Percentiles rank a stretch among this genome's conserved stretches.
These are phyloP conservation scores for Annona squamosa DNA, from an alignment of 164 flowering plant species.

Conservation along the genomic window DNA sequence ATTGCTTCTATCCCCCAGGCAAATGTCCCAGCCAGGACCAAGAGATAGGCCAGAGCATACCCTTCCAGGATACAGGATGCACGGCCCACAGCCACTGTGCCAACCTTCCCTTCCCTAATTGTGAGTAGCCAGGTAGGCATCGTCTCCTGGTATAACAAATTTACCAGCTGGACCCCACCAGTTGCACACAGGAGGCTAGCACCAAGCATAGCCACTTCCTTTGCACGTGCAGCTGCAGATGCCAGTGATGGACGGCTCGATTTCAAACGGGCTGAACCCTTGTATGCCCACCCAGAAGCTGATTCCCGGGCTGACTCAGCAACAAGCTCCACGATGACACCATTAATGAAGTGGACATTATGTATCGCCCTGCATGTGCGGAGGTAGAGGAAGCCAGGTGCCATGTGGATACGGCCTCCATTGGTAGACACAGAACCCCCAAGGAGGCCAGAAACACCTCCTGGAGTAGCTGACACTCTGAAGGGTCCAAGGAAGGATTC, in stretches of 20 bases:
- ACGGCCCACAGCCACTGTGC: constrained; percentile 25
- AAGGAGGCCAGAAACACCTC: constrained; percentile 53
- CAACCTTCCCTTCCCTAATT: constrained; percentile 20
- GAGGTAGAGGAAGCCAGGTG: constrained; percentile 80
- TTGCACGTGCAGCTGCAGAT: constrained; percentile 43
- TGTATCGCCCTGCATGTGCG: constrained; percentile 55
- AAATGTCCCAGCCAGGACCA: constrained; percentile 49
- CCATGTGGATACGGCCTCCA: constrained; percentile 34
- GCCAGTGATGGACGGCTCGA: constrained; percentile 58
- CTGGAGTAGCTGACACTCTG: constrained; percentile 19
- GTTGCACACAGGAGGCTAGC: constrained; percentile 63
- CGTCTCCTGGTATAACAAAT: constrained; percentile 49
- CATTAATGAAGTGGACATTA: constrained; percentile 37
- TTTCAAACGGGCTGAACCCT: constrained; percentile 29
- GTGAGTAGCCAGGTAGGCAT: constrained; percentile 83
- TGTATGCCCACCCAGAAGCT: constrained; percentile 34
- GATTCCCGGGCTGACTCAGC: constrained; percentile 40
- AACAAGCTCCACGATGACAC: constrained; percentile 54
- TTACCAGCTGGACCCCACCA: constrained; percentile 61
- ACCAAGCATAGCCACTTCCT: constrained; percentile 66
- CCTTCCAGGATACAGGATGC: constrained; percentile 55
- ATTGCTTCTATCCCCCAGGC: constrained; percentile 51
- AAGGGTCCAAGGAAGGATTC: constrained; percentile 49
- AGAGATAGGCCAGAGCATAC: constrained; percentile 63
- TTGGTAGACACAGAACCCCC: constrained; percentile 44